Evolutionary conservation across 129 eudicot genomes (phyloP), one percentile per base, ranked within the genome.

Genomic region (Helichrysum umbraculigerum): DNA sequence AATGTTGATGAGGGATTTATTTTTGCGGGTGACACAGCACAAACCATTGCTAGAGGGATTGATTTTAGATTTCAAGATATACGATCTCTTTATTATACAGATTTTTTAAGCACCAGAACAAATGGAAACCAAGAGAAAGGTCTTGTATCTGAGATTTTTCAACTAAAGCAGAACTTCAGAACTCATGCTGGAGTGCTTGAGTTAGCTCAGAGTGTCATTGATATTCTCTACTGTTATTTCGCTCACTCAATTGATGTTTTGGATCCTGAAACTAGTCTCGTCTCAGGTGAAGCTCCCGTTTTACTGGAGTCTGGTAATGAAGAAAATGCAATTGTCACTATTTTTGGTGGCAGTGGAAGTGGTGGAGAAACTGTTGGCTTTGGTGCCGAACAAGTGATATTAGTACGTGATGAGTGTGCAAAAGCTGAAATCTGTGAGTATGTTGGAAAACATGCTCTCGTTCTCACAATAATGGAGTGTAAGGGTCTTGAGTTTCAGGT

Each of bases 401-500:
- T 92, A 57, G 98, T 92, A 6, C 87, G 93, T 33, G 98, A 92
- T 83, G 96, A 87, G 68, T 74, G 37, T 47, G 86, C 81, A 0
- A 85, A 79, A 68, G 32, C 70, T 25, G 91, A 92, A 32, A 84
- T 92, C 21, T 81, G 74, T 28, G 72, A 50, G 25, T 84, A 66
- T 62, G 85, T 89, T 51, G 98, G 96, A 60, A 82, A 84, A 54
- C 82, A 84, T 25, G 98, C 98, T 74, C 93, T 92, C 14, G 84
- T 92, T 62, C 84, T 92, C 68, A 89, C 93, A 0, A 72, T 92
- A 32, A 80, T 92, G 16, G 98, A 92, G 85, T 92, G 98, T 82
- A 92, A 92, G 51, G 98, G 98, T 62, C 90, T 92, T 5, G 98
- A 92, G 59, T 92, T 92, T 81, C 91, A 89, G 93, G 98, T 87